Evolutionary conservation across 2,329 filamentous ascomycete species (phyloP), one percentile per base, ranked within the genome.

Genomic region (Dothiorella sarmentorum): DNA sequence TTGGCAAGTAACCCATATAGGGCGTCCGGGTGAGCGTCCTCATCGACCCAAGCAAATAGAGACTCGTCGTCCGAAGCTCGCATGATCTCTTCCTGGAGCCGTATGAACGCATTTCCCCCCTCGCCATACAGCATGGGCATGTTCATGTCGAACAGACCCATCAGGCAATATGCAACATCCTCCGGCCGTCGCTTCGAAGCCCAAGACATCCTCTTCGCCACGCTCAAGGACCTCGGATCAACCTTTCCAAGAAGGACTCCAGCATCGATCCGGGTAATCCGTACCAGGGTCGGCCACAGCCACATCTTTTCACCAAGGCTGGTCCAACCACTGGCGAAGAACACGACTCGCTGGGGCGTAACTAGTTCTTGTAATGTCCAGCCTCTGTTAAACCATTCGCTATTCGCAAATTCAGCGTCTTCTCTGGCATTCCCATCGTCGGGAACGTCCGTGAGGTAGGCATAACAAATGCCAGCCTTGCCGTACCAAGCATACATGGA

Each of bases 401-500:
- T 56, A 1, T 26, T 26, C 7, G 37, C 38, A 9, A 56, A 44
- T 4, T 6, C 4, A 1, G 9, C 17, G 9, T 7, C 4, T 3
- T 10, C 9, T 3, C n/a, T 10, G 7, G 6, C 2, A 3, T 15
- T 4, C 3, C 6, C 15, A 7, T 7, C n/a, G n/a, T 56, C 51
- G 4, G 51, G 37, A 5, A 62, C 59, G 38, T 64, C 64, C 3
- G 42, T 58, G 4, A 66, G 52, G 31, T 63, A 61, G 0, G 61
- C 64, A 9, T 59, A 45, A 44, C 64, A 66, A 11, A 60, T 35
- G 1, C 10, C 43, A 11, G 64, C 61, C 9, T 43, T 45, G 26
- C 42, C 17, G 51, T 66, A 66, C 63, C 63, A 66, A 7, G 35
- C 24, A 51, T 51, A 65, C 64, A 66, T 65, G 15, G 63, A 63